Percentiles rank a stretch among this genome's conserved stretches.
Evolutionary conservation across 148 eudicot genomes (phyloP).

Genomic region (Dysphania ambrosioides): DNA sequence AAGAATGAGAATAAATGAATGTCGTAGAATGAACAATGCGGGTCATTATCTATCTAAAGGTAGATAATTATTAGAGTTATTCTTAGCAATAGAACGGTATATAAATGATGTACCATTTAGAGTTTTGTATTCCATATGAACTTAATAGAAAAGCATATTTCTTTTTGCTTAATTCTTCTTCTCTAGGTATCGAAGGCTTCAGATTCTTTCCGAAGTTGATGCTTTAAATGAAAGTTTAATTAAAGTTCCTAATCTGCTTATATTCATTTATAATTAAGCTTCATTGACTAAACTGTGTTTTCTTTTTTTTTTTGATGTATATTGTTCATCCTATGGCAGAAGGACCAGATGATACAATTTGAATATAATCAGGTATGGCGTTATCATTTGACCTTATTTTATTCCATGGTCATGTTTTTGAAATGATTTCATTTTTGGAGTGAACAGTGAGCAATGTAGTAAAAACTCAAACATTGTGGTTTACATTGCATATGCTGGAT

Average conservation of each 20-base stretch:
- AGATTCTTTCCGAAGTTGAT: background rate
- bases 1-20: too few relatives aligned
- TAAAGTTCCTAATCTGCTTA: background rate
- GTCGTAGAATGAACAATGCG: too few relatives aligned
- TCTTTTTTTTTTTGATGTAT: slow-evolving; percentile 8
- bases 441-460: background rate
- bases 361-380: slow-evolving; percentile 69
- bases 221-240: background rate
- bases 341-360: slow-evolving; percentile 50
- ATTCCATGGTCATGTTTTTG: too few relatives aligned
- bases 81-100: too few relatives aligned
- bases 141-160: too few relatives aligned
- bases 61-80: too few relatives aligned
- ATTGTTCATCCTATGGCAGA: slow-evolving; percentile 48
- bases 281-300: background rate
- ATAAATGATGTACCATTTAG: too few relatives aligned
- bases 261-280: background rate
- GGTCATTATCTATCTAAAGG: too few relatives aligned
- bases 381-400: background rate
- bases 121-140: too few relatives aligned
- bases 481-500: background rate
- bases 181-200: too few relatives aligned
- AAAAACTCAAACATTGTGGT: background rate
- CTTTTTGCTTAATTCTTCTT: too few relatives aligned
- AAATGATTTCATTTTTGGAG: background rate